Base-by-base conservation (phyloP, 345 rosid species). In the Tarenaya hassleriana region DNA sequence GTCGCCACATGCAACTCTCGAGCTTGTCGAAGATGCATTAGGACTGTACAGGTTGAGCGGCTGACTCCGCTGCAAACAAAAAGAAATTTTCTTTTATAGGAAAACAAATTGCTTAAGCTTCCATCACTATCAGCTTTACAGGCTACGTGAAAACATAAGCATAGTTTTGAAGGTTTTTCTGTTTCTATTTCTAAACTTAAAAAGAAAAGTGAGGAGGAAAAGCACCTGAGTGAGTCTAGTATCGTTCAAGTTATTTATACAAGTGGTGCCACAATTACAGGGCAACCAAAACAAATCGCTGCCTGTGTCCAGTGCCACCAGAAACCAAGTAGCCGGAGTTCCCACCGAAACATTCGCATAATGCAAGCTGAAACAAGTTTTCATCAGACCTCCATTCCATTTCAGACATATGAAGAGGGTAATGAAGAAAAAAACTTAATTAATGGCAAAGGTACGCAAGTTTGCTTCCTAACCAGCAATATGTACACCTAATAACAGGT, bases 221-320 rank as follows among this genome's bases (percentile, higher is more conserved):
- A 40, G 34, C 45, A 84, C 95, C 74, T 40, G 0, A 27, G 68
- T 0, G 39, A 52, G 52, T 1, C 64, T 46, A 16, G 68, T 5
- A 0, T 63, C 51, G 21, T 17, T 1, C 70, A 92, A 35, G 61
- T 75, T 65, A 1, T 0, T 66, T 7, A 81, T 33, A 34, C 98
- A 92, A 62, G 62, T 75, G 0, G 35, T 21, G 20, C 71, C 52
- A 43, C 98, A 92, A 54, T 92, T 80, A 19, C 98, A 92, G 12
- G 98, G 96, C 56, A 92, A 62, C 98, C 95, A 92, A 67, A 92
- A 83, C 60, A 88, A 71, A 64, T 85, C 77, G 35, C 94, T 85
- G 34, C 86, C 91, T 1, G 96, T 81, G 70, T 92, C 96, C 9
- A 88, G 63, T 16, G 98, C 96, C 71, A 88, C 98, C 24, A 92